Evolutionary conservation across 2,329 filamentous ascomycete genomes (phyloP).

Genomic region (Penicillium glabrum): DNA sequence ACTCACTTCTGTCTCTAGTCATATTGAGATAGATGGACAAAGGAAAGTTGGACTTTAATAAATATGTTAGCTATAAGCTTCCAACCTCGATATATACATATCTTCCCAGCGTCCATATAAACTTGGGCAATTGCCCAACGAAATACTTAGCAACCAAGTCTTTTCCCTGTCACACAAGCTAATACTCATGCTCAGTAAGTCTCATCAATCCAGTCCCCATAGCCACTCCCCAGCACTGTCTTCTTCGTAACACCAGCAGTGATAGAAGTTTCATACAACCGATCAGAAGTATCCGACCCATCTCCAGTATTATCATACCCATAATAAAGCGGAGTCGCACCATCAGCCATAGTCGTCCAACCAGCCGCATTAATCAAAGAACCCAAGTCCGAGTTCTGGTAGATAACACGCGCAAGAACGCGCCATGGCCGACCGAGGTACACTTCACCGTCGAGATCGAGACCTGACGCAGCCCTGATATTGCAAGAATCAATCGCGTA

Average conservation of each 20-base stretch:
- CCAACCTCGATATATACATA: too few relatives aligned
- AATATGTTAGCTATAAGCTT: too few relatives aligned
- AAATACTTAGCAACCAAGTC: background rate
- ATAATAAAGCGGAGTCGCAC: conserved; percentile 32
- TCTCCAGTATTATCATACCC: conserved; percentile 30
- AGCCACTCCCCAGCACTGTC: conserved; percentile 26
- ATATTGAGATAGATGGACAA: too few relatives aligned
- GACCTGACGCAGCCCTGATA: conserved; percentile 19
- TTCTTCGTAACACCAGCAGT: conserved; percentile 25
- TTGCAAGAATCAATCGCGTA: conserved; percentile 34
- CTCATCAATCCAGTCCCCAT: conserved; percentile 19
- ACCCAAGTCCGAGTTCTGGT: conserved; percentile 29
- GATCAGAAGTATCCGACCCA: conserved; percentile 20
- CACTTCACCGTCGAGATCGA: conserved; percentile 21
- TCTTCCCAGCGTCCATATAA: too few relatives aligned
- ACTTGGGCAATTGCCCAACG: too few relatives aligned
- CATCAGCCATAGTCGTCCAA: conserved; percentile 33
- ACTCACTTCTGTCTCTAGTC: too few relatives aligned
- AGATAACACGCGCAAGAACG: conserved; percentile 35
- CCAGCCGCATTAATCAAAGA: conserved; percentile 32
- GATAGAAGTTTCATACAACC: conserved; percentile 24
- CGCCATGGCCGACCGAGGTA: conserved; percentile 38
- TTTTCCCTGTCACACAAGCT: background rate
- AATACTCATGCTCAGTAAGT: conserved; percentile 1
- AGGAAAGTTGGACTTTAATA: too few relatives aligned